These are phyloP conservation scores for Coelomomyces lativittatus DNA, from an alignment of 371 early-diverging fungal species.

Conservation along the genomic window DNA sequence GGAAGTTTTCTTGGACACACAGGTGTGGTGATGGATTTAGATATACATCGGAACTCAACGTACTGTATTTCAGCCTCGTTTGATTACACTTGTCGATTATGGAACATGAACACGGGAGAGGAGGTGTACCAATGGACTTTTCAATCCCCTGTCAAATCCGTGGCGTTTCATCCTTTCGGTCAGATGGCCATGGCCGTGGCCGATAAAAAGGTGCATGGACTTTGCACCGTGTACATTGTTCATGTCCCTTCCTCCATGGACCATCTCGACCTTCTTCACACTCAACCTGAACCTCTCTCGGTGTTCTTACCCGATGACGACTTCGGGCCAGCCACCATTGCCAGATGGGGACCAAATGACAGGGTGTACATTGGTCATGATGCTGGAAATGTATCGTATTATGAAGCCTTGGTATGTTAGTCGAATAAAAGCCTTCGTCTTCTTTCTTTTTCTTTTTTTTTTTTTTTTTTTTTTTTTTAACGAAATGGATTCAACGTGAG, in stretches of 20 bases:
- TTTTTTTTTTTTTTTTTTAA: neutral
- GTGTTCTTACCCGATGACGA: slow-evolving; percentile 43
- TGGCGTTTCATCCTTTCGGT: slow-evolving; percentile 65
- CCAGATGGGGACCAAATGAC: slow-evolving; percentile 77
- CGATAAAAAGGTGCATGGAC: slow-evolving; percentile 87
- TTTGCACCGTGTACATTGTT: slow-evolving; percentile 62
- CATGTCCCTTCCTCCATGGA: slow-evolving; percentile 48
- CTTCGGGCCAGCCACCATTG: slow-evolving; percentile 72
- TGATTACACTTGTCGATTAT: slow-evolving; percentile 80
- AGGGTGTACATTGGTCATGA: slow-evolving; percentile 82
- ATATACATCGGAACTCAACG: slow-evolving; percentile 64
- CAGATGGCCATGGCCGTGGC: slow-evolving; percentile 72
- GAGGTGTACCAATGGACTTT: slow-evolving; percentile 72
- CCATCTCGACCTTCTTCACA: too few species aligned
- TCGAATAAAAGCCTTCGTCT: neutral
- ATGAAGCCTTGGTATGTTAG: slow-evolving; percentile 42
- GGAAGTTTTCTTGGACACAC: slow-evolving; percentile 88
- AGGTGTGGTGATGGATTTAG: slow-evolving; percentile 89
- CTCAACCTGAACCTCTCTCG: slow-evolving; percentile 52
- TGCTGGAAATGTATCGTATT: slow-evolving; percentile 71
- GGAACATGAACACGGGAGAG: slow-evolving; percentile 88
- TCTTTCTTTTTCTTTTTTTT: neutral
- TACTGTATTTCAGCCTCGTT: slow-evolving; percentile 81
- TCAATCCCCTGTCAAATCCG: slow-evolving; percentile 77
- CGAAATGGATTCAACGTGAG: too few species aligned